phyloP scores from a whole-genome alignment of 768 basidiomycete genomes.

The Chalciporus sphaerocephalus region DNA sequence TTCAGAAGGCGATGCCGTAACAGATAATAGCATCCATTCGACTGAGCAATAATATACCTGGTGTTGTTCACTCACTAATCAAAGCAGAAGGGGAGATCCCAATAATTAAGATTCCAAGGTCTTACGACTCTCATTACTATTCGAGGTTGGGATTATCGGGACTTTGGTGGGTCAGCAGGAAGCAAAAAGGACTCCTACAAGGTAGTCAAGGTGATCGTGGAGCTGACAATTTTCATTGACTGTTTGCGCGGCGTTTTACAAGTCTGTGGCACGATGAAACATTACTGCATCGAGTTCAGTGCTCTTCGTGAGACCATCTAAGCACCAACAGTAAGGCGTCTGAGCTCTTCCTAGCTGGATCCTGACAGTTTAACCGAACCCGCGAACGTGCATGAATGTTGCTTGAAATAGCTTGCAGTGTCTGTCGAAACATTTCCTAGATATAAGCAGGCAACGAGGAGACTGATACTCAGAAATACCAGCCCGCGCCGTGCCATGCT shows the following conservation, averaged over 20 bases:
- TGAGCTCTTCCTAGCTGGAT: too few relatives aligned
- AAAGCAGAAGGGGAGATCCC: constrained; percentile 40
- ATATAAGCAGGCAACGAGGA: constrained; percentile 6
- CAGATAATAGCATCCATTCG: constrained; percentile 7
- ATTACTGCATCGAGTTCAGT: too few relatives aligned
- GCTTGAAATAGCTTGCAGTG: neutral
- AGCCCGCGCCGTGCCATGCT: constrained; percentile 6
- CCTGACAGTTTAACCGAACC: too few relatives aligned
- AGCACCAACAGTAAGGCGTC: too few relatives aligned
- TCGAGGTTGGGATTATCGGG: constrained; percentile 14
- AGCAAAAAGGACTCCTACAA: constrained; percentile 17
- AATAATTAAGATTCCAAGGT: constrained; percentile 27
- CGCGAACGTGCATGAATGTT: too few relatives aligned
- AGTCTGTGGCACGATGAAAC: too few relatives aligned
- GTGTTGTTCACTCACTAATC: constrained; percentile 17
- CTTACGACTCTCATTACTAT: constrained; percentile 25
- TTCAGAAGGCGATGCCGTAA: neutral
- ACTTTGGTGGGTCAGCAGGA: constrained; percentile 2
- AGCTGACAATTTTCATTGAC: too few relatives aligned
- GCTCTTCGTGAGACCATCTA: too few relatives aligned
- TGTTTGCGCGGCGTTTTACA: too few relatives aligned
- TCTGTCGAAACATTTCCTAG: neutral
- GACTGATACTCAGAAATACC: neutral
- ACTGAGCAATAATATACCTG: constrained; percentile 14
- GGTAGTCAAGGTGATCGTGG: too few relatives aligned